These are phyloP conservation scores for Pseudocercospora eumusae DNA, from an alignment of 2,329 filamentous ascomycete species.

Conservation along the genomic window DNA sequence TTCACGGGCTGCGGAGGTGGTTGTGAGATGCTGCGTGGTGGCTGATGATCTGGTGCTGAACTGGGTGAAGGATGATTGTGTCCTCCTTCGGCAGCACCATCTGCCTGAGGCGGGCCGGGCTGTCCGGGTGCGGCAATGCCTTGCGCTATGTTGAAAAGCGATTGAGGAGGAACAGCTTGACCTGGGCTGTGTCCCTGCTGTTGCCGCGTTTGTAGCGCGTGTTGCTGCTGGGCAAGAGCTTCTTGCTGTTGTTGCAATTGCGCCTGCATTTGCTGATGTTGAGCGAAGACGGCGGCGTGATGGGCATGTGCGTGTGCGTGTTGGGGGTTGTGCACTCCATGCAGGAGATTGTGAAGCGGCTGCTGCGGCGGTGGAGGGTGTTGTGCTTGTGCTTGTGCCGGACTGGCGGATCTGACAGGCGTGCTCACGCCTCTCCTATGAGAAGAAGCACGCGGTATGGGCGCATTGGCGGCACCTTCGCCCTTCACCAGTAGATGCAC, in stretches of 20 bases:
- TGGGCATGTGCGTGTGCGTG: constrained; percentile 15
- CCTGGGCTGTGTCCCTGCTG: background rate
- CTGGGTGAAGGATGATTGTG: background rate
- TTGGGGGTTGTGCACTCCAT: constrained; percentile 5
- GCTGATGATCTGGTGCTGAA: background rate
- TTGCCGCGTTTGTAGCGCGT: background rate
- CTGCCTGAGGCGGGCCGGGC: background rate
- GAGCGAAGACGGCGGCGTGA: constrained; percentile 12
- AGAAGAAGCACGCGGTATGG: constrained; percentile 15
- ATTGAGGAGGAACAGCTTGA: background rate
- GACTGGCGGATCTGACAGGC: constrained; percentile 17
- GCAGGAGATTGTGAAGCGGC: background rate
- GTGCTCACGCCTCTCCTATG: constrained; percentile 20
- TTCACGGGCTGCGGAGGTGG: constrained; percentile 27
- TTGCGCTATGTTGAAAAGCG: background rate
- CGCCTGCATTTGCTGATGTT: constrained; percentile 24
- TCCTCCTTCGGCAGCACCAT: constrained; percentile 12
- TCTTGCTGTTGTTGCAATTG: constrained; percentile 3
- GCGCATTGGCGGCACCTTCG: constrained; percentile 23
- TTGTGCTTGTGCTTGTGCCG: constrained; percentile 13
- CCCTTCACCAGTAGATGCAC: constrained; percentile 40
- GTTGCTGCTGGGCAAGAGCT: background rate
- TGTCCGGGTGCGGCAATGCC: background rate
- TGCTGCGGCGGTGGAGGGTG: constrained; percentile 14
- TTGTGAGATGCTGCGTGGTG: constrained; percentile 17